phyloP scores from a whole-genome alignment of 2,329 filamentous ascomycete species.

The Fonsecaea multimorphosa region DNA sequence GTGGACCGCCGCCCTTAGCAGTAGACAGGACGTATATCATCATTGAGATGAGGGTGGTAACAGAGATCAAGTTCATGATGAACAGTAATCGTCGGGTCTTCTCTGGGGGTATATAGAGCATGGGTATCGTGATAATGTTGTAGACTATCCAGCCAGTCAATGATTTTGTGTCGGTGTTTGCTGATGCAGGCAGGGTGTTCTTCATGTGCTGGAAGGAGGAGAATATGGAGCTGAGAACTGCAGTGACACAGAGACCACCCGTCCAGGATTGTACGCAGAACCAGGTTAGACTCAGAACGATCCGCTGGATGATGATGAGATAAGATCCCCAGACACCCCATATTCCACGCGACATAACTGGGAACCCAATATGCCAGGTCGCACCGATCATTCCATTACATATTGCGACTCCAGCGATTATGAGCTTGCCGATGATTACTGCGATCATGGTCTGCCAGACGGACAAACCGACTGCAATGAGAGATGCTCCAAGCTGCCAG shows the following conservation, averaged over 20 bases:
- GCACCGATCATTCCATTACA: constrained; percentile 48
- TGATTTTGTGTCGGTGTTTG: constrained; percentile 46
- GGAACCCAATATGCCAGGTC: constrained; percentile 53
- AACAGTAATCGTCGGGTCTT: constrained; percentile 46
- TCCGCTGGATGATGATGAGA: constrained; percentile 49
- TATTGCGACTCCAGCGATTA: constrained; percentile 46
- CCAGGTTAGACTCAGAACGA: constrained; percentile 47
- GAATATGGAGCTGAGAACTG: constrained; percentile 44
- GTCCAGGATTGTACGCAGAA: constrained; percentile 47
- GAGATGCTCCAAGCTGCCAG: constrained; percentile 47
- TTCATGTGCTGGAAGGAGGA: constrained; percentile 46
- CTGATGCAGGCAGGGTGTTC: constrained; percentile 45
- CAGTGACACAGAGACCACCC: constrained; percentile 46
- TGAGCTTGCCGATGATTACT: constrained; percentile 49
- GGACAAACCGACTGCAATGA: constrained; percentile 48
- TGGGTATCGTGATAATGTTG: constrained; percentile 47
- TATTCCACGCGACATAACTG: constrained; percentile 49
- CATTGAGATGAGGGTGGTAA: constrained; percentile 39
- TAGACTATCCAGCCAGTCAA: constrained; percentile 48
- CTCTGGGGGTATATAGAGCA: constrained; percentile 54
- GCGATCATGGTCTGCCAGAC: constrained; percentile 51
- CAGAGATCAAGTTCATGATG: constrained; percentile 41
- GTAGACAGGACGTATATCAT: constrained; percentile 45
- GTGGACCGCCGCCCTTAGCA: constrained; percentile 44
- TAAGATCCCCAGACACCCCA: constrained; percentile 54